Evolutionary conservation across 257 asterid species (phyloP), one percentile per base, ranked within the genome.

Genomic region (Osmanthus fragrans): DNA sequence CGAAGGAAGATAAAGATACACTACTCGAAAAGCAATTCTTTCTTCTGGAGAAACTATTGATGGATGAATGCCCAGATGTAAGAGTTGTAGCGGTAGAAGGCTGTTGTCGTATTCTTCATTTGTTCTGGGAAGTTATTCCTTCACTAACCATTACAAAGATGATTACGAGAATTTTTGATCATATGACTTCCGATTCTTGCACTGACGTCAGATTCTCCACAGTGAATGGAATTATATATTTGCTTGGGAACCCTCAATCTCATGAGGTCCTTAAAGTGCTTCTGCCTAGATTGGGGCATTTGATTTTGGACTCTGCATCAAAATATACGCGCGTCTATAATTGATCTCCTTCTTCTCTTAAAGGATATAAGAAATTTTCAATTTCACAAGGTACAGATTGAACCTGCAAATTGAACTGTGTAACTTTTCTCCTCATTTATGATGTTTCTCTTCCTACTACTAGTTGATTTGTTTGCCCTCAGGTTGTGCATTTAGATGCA

Each of bases 31-130:
- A 88, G 74, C 99, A 96, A 77, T 92, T 89, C 84, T 96, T 90
- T 83, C 88, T 96, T 72, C 74, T 96, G 85, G 98, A 96, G 82
- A 92, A 90, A 81, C 81, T 92, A 81, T 91, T 93, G 51, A 81
- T 82, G 88, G 99, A 96, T 84, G 98, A 93, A 56, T 90, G 97
- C 82, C 94, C 97, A 2, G 96, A 90, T 64, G 92, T 96, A 76
- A 87, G 99, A 82, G 90, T 87, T 82, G 93, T 93, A 64, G 98
- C 99, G 30, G 98, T 96, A 81, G 99, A 96, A 89, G 99, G 99
- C 82, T 84, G 91, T 87, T 93, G 97, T 78, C 96, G 98, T 9
- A 85, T 84, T 77, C 99, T 96, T 71, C 87, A 85, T 88, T 75
- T 84, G 89, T 96, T 92, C 49, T 96, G 99, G 99, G 99, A 96